phyloP scores from a whole-genome alignment of 78 protist genomes.

The Chrysochromulina parva region DNA sequence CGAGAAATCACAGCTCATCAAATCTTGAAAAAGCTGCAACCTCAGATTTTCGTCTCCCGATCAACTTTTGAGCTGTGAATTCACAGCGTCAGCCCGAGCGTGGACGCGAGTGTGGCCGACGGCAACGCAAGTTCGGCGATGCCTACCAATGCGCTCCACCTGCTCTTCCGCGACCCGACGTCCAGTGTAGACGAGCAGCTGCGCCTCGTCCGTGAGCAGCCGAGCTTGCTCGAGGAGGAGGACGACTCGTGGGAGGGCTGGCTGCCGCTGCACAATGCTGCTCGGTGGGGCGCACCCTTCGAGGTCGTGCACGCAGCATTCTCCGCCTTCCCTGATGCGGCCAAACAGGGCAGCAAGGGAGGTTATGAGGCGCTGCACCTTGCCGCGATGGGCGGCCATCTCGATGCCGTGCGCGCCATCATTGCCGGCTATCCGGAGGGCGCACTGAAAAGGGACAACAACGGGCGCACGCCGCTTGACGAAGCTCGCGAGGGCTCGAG shows the following conservation, averaged over 20 bases:
- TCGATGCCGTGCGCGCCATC: neutral
- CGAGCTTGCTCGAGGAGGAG: neutral
- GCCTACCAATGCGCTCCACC: neutral
- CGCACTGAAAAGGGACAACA: neutral
- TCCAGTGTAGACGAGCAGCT: neutral
- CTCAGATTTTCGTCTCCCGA: too few relatives aligned
- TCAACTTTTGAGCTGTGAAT: too few relatives aligned
- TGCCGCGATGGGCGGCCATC: slow-evolving; percentile 7
- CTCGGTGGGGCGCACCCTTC: neutral
- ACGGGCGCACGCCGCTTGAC: slow-evolving; percentile 21
- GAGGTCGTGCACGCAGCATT: neutral
- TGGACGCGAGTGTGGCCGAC: too few relatives aligned
- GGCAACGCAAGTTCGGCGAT: too few relatives aligned
- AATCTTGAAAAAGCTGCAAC: too few relatives aligned
- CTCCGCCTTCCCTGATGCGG: neutral
- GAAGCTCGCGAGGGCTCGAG: slow-evolving; percentile 10
- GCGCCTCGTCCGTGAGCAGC: neutral
- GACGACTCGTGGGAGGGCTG: slow-evolving; percentile 27
- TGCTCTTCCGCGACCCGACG: neutral
- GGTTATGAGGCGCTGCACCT: slow-evolving; percentile 8
- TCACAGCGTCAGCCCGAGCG: too few relatives aligned
- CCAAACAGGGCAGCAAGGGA: neutral
- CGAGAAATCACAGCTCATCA: too few relatives aligned
- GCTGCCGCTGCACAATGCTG: neutral
- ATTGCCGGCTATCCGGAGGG: neutral